phyloP scores from a whole-genome alignment of 2,329 filamentous ascomycete genomes.

The Rutstroemia sp. region DNA sequence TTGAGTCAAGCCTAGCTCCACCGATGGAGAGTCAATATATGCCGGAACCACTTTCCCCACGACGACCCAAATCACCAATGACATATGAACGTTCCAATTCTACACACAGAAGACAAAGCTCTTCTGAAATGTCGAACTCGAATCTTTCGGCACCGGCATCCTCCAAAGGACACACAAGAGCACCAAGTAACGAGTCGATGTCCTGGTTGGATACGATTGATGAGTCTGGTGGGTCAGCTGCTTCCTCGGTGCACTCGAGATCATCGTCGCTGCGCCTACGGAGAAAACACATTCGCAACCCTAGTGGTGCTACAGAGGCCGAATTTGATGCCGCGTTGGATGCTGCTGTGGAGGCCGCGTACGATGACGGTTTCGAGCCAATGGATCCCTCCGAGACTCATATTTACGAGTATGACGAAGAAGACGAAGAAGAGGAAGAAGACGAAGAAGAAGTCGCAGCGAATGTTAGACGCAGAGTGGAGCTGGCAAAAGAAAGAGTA shows the following conservation, averaged over 20 bases:
- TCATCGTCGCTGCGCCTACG: slow-evolving; percentile 63
- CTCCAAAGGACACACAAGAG: slow-evolving; percentile 41
- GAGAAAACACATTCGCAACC: slow-evolving; percentile 60
- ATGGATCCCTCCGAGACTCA: slow-evolving; percentile 36
- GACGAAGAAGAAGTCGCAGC: slow-evolving; percentile 41
- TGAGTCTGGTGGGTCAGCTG: slow-evolving; percentile 74
- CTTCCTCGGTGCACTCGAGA: slow-evolving; percentile 74
- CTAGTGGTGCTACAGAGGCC: slow-evolving; percentile 70
- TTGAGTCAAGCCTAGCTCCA: slow-evolving; percentile 35
- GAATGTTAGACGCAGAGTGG: slow-evolving; percentile 57
- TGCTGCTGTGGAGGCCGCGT: slow-evolving; percentile 91
- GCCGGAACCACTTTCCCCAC: slow-evolving; percentile 64
- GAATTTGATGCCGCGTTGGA: slow-evolving; percentile 93
- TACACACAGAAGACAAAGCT: slow-evolving; percentile 24
- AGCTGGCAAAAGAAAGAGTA: slow-evolving; percentile 68
- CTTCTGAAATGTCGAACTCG: neutral
- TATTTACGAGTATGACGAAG: slow-evolving; percentile 32
- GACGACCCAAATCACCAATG: slow-evolving; percentile 45
- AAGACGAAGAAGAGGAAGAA: slow-evolving; percentile 37
- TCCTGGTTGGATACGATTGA: slow-evolving; percentile 95
- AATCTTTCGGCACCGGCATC: slow-evolving; percentile 23
- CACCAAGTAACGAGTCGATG: slow-evolving; percentile 69
- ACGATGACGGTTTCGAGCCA: slow-evolving; percentile 83
- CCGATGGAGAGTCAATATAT: slow-evolving; percentile 53
- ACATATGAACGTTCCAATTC: slow-evolving; percentile 27